Evolutionary conservation across 371 early-diverging fungal species (phyloP).

Genomic region (Actinomortierella wolfii): DNA sequence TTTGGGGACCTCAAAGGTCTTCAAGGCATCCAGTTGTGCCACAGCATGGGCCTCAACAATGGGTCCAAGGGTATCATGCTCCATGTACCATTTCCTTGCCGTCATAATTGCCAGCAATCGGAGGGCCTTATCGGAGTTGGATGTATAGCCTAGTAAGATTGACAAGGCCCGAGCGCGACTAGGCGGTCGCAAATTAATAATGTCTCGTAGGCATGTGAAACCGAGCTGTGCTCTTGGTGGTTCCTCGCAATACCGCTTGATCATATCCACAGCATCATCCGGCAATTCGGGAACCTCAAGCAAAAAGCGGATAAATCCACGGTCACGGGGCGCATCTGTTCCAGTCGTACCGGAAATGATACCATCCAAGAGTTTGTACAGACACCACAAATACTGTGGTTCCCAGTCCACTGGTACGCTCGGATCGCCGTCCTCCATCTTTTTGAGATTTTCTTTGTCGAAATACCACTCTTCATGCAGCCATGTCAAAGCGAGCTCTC

Average conservation of each 20-base stretch:
- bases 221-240: constrained; percentile 33
- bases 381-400: constrained; percentile 46
- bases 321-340: constrained; percentile 25
- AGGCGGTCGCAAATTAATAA: constrained; percentile 44
- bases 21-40: constrained; percentile 24
- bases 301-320: constrained; percentile 36
- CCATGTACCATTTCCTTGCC: constrained; percentile 44
- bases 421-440: background rate
- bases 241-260: constrained; percentile 34
- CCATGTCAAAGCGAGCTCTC: constrained; percentile 42
- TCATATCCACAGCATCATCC: constrained; percentile 42
- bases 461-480: constrained; percentile 47
- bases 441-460: constrained; percentile 19
- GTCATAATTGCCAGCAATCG: constrained; percentile 40
- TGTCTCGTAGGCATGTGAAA: constrained; percentile 31
- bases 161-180: constrained; percentile 30
- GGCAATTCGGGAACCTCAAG: constrained; percentile 43
- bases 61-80: constrained; percentile 32
- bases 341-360: constrained; percentile 29
- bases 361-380: constrained; percentile 42
- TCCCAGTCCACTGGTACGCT: constrained; percentile 14
- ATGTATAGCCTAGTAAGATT: constrained; percentile 30
- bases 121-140: constrained; percentile 24
- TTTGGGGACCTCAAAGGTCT: constrained; percentile 16
- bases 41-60: constrained; percentile 36